Evolutionary conservation across 148 eudicot species (phyloP), one percentile per base, ranked within the genome.

Genomic region (Vaccinium vitisidaea): DNA sequence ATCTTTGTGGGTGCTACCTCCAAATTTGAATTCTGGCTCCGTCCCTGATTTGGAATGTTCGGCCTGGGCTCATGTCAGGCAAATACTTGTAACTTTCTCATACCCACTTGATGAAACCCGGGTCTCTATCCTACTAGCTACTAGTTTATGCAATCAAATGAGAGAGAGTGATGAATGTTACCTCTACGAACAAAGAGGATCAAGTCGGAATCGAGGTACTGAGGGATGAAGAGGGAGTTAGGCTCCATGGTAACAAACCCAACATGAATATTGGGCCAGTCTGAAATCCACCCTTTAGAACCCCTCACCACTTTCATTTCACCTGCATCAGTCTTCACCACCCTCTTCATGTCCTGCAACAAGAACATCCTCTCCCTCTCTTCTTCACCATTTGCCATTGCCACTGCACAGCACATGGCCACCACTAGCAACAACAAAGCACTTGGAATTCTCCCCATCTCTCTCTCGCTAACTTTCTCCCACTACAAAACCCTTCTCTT

Each of bases 211-310:
- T 84, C 81, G 32, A 84, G 85, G 54, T 83, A 83, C 65, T 83
- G 85, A 75, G 85, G 85, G 46, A 83, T 46, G 80, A 83, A 83
- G 23, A 83, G 84, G 83, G 89, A 87, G 0, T 86, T 88, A 12
- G 99, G 99, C 84, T 96, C 99, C 99, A 96, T 94, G 2, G 90
- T 88, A 56, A 96, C 91, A 82, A 96, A 94, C 61, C 98, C 99
- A 74, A 95, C 86, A 79, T 94, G 96, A 73, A 95, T 59, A 1
- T 91, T 23, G 5, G 70, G 88, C 79, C 77, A 88, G 16, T 88
- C 88, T 1, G 69, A 50, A 88, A 8, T 5, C 93, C 90, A 14
- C 25, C 61, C 18, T 5, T 21, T 12, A n/a, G 30, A 9, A 8
- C 95, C 90, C 83, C 80, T 87, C 15, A 92, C 94, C 32, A 94